Evolutionary conservation across 768 basidiomycete species (phyloP).

Genomic region (Termitomyces sp.): DNA sequence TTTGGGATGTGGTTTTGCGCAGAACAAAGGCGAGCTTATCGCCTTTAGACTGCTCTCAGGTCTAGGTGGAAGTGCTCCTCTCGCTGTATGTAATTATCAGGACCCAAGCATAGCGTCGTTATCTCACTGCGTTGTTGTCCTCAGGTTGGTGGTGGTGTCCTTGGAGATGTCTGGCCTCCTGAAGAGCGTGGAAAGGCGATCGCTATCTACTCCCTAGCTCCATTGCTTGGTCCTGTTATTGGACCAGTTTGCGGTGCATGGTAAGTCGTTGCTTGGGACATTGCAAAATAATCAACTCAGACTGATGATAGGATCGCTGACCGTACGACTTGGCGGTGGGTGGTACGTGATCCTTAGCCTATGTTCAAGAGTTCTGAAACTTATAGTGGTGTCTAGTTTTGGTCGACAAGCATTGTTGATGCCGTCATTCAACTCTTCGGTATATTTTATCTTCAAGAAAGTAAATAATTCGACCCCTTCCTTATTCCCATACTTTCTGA

Average conservation of each 20-base stretch:
- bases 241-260: constrained; percentile 62
- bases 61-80: constrained; percentile 67
- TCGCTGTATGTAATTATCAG: constrained; percentile 44
- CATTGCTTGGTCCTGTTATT: constrained; percentile 58
- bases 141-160: constrained; percentile 56
- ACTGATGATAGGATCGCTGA: constrained; percentile 41
- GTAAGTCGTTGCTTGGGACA: constrained; percentile 19
- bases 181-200: constrained; percentile 63
- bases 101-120: constrained; percentile 20
- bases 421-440: constrained; percentile 50
- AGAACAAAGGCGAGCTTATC: constrained; percentile 50
- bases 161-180: constrained; percentile 55
- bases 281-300: background rate
- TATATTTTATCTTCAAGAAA: constrained; percentile 55
- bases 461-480: constrained; percentile 25
- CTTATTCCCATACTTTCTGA: background rate
- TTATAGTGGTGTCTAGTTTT: constrained; percentile 37
- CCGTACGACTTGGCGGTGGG: constrained; percentile 67
- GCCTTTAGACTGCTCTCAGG: constrained; percentile 67
- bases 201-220: constrained; percentile 59
- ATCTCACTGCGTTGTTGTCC: background rate
- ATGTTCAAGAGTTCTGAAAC: background rate
- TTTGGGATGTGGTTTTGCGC: constrained; percentile 58
- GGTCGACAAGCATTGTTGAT: constrained; percentile 58
- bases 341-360: constrained; percentile 32